Conservation (phyloP, 1,284 basidiomycete genomes). For the Flammula alnicola region DNA sequence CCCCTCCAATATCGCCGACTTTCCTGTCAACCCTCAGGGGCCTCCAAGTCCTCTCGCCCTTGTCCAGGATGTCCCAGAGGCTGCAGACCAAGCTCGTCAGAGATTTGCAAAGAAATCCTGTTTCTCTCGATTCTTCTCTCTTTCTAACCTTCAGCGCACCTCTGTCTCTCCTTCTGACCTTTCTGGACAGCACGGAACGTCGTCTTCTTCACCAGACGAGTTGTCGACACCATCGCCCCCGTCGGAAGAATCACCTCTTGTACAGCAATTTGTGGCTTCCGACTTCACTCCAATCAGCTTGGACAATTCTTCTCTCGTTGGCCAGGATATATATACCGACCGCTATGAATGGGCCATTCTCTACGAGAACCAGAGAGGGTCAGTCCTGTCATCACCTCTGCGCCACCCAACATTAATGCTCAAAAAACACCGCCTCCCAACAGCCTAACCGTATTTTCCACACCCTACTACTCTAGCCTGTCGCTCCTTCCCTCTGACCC, state of each 20-base stretch:
- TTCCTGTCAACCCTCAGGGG: not conserved
- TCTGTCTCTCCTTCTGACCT: not conserved
- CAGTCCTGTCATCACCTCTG: conserved; percentile 23
- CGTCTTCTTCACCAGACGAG: not conserved
- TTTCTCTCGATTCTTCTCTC: conserved; percentile 35
- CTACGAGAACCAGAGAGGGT: conserved; percentile 81
- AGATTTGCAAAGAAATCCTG: conserved; percentile 41
- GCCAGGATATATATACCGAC: conserved; percentile 45
- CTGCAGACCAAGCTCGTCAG: conserved; percentile 48
- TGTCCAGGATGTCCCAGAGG: conserved; percentile 35
- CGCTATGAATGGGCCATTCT: conserved; percentile 76
- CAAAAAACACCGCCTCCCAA: conserved; percentile 1
- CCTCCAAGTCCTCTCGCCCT: conserved; percentile 22
- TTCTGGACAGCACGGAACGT: no score
- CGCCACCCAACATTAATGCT: not conserved
- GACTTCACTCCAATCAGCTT: conserved; percentile 39
- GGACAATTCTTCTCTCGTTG: conserved; percentile 32
- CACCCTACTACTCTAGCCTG: conserved; percentile 69
- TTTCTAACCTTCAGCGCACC: conserved; percentile 26
- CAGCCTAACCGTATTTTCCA: conserved; percentile 74
- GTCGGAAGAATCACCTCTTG: not conserved
- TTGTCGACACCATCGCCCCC: not conserved
- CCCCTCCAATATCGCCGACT: conserved; percentile 6
- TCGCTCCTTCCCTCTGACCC: conserved; percentile 77
- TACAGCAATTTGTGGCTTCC: not conserved